Conservation (phyloP, 306 rosid genomes). For the Inga laurina region DNA sequence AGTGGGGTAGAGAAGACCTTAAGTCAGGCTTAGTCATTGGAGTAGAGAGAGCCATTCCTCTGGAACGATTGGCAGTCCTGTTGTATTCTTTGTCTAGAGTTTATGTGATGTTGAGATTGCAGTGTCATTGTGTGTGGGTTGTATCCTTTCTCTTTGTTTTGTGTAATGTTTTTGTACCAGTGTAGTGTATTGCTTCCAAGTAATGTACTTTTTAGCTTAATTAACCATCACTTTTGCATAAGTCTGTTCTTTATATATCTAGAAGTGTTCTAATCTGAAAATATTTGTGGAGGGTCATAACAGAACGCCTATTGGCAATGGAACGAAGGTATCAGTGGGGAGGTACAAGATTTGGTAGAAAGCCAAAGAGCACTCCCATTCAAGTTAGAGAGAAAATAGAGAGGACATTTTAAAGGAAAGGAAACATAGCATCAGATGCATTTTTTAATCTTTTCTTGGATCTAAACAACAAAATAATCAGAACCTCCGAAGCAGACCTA, state of each 20-base stretch:
- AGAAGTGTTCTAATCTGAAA: no score
- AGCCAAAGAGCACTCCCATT: constrained; percentile 7
- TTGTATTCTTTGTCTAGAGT: no score
- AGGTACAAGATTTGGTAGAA: background rate
- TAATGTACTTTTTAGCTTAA: no score
- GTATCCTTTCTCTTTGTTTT: no score
- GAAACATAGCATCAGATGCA: background rate
- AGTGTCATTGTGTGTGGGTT: background rate
- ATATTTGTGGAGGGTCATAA: background rate
- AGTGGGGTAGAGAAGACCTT: no score
- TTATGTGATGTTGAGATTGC: background rate
- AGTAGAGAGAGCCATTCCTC: no score
- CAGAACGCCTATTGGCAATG: background rate
- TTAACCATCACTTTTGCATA: no score
- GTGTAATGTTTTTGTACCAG: no score
- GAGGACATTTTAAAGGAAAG: background rate
- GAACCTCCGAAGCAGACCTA: constrained; percentile 27
- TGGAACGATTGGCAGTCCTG: no score
- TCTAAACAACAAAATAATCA: constrained; percentile 15
- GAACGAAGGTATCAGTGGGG: background rate
- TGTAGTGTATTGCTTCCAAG: no score
- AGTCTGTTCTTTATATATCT: no score
- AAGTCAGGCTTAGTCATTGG: no score
- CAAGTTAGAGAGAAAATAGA: background rate
- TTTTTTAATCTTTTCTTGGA: constrained; percentile 1